Base-by-base conservation (phyloP, 2,329 filamentous ascomycete genomes). In the Colletotrichum gloeosporioides region DNA sequence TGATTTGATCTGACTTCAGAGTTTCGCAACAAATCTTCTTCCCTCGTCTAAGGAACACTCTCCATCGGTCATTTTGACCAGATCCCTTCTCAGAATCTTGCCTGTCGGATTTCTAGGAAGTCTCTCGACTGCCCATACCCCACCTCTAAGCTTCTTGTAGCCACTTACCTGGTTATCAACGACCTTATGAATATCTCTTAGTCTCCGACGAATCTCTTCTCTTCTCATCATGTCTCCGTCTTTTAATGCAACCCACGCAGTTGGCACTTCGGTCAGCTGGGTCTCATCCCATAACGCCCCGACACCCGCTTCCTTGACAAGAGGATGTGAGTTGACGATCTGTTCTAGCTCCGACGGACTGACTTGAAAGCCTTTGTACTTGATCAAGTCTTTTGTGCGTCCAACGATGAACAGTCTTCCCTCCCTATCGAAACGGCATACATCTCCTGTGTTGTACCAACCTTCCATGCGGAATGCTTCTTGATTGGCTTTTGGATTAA, bases 401-500 rank as follows among this genome's bases (percentile, higher is more conserved):
- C 84, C 85, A 10, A 86, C 82, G 15, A 87, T 82, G 49, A 79
- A 83, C 8, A 86, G 72, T 4, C 80, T 78, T 3, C 84, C 84
- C 2, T 83, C 59, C 1, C 72, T 67, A 70, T 85, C 83, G 36
- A 86, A 81, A 3, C 79, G 82, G 62, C 86, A 87, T 2, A 88
- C 84, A 71, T 89, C 87, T 2, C 87, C 87, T 0, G 87, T 89
- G 63, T 86, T 86, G 69, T 86, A 87, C 86, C 86, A 88, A 1
- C 84, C 85, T 4, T 80, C 66, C 13, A 82, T 75, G 6, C 84
- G 83, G 59, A 88, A 86, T 4, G 80, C 83, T 12, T 83, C 82
- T 31, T 80, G 78, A 27, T 84, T 87, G 2, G 83, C 84, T 36
- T 84, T 82, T 6, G 84, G 80, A 36, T 87, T 84, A 78, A 86